Evolutionary conservation across 108 stramenopile genomes (phyloP).

Genomic region (Fragilaria radians): DNA sequence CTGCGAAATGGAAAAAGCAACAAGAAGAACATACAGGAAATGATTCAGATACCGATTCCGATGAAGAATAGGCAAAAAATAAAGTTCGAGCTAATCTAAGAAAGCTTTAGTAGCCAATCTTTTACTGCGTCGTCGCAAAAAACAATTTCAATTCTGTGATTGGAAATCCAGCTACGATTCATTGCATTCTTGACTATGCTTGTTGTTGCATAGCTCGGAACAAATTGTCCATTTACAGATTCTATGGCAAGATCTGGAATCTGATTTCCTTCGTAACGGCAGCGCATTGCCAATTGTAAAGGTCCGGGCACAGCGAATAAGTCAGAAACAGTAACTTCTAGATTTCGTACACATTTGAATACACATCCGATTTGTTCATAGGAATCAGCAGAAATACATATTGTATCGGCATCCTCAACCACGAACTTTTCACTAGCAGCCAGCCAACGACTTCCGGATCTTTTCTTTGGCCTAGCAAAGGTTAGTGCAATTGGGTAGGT

Average conservation of each 20-base stretch:
- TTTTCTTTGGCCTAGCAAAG: conserved; percentile 67
- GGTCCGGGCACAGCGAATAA: conserved; percentile 59
- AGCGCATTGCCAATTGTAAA: conserved; percentile 43
- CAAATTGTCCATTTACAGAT: conserved; percentile 70
- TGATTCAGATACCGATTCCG: conserved; percentile 9
- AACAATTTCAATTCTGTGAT: conserved; percentile 50
- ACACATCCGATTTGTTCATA: conserved; percentile 59
- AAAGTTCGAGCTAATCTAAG: not conserved
- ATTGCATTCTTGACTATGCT: conserved; percentile 66
- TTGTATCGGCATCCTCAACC: conserved; percentile 50
- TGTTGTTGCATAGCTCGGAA: conserved; percentile 68
- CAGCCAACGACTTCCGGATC: conserved; percentile 18
- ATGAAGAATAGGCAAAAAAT: conserved; percentile 11
- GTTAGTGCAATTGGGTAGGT: conserved; percentile 74
- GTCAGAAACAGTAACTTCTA: conserved; percentile 53
- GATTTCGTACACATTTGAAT: conserved; percentile 34
- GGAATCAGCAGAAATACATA: conserved; percentile 47
- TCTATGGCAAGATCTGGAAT: conserved; percentile 41
- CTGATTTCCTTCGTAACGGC: conserved; percentile 20
- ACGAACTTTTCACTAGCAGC: conserved; percentile 22
- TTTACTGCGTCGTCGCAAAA: conserved; percentile 61
- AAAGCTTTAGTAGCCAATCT: conserved; percentile 24
- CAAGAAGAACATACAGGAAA: conserved; percentile 39
- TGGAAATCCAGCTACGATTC: conserved; percentile 62
- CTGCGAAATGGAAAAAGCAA: conserved; percentile 93